Base-by-base conservation (phyloP, 1,284 basidiomycete species). In the Phlebopus sp. region DNA sequence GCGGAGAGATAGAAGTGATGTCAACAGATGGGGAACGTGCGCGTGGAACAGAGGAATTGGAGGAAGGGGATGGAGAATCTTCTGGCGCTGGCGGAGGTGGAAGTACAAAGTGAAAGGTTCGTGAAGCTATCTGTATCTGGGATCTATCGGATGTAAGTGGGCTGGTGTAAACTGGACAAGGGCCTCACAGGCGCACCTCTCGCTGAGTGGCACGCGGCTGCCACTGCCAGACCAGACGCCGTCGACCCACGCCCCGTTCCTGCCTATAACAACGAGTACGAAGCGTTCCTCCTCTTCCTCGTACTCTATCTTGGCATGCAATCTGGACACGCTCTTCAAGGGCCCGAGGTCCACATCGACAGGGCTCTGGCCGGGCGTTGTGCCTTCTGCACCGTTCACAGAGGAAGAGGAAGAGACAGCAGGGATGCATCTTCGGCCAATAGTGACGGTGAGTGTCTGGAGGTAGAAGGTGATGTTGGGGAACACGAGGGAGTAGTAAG, bases 161-260 rank as follows among this genome's bases (percentile, higher is more conserved):
- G 56, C 47, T 35, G 32, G 23, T 15, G 15, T 23, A 31, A 39
- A 50, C 37, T 44, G 37, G 37, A 46, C 5, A 17, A 5, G 13
- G 25, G 19, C 55, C 51, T 21, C 46, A 36, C 43, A 47, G 27
- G 72, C 81, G 48, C 51, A 92, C 93, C 90, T 80, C 67, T 92
- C 88, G 40, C 82, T 76, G 30, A 97, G 74, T 27, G 88, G 80
- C 19, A 94, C 90, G 51, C 87, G 81, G 51, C 89, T 87, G 14
- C 93, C 92, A 63, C 89, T 88, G 15, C 88, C 88, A 50, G 86
- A 89, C 89, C 94, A 99, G 11, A 93, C 83, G 40, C 95, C 94
- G 59, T 99, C 96, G 2, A 99, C 93, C 85, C 95, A 98, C 8
- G 94, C 94, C 10, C 97, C 97, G 61, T 99, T 99, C 49, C 96